Base-by-base conservation (phyloP, 441 rosid species). In the Codiaeum variegatum region DNA sequence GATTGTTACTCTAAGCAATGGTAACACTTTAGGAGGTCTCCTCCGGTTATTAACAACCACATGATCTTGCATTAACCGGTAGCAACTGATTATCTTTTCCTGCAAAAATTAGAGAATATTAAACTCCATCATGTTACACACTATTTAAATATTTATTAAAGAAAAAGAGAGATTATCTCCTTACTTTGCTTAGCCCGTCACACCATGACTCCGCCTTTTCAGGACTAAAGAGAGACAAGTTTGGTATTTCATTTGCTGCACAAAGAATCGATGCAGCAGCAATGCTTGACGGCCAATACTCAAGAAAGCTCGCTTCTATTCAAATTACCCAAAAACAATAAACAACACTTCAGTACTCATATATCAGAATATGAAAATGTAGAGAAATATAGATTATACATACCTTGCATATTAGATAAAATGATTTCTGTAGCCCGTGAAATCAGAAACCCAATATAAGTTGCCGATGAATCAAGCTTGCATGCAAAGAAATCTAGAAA, bases 161-260 rank as follows among this genome's bases (percentile, higher is more conserved):
- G 7, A 36, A 6, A 40, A 40, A 40, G 11, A 40, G 11, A 10
- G 44, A 9, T 11, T 18, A 55, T 49, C 5, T 79, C 5, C 85
- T 77, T 89, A 92, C 98, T 76, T 92, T 92, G 89, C 88, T 84
- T 73, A 94, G 83, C 69, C 98, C 98, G 34, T 87, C 89, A 73
- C 97, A 94, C 98, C 97, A 94, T 15, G 91, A 83, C 83, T 92
- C 97, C n/a, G 90, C 97, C 54, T 80, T 84, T 65, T 89, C 97
- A 2, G 91, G 93, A 70, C 80, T 82, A n/a, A 70, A 74, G 47
- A 87, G 89, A 2, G 97, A 81, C 81, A 92, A 75, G 67, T 84
- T 87, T 56, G 97, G 98, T 36, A 90, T 85, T 73, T 85, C 96
- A 58, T 83, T 83, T 52, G 96, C 97, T 36, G 91, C 97, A 47